Conservation (phyloP, 768 basidiomycete species). For the Mycena filopes region DNA sequence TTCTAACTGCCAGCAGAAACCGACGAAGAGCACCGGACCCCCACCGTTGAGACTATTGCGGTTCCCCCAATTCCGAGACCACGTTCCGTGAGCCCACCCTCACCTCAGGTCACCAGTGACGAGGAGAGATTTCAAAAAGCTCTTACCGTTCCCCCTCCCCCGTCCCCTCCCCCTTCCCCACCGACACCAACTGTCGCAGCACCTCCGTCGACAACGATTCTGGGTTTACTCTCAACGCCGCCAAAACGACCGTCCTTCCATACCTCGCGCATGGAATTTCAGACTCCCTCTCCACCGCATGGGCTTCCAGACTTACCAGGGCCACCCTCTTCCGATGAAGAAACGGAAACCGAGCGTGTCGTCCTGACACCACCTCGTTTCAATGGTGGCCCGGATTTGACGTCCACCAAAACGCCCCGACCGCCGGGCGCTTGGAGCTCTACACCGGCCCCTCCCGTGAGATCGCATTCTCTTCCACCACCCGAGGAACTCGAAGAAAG, state of each 20-base stretch:
- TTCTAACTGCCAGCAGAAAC: conserved; percentile 19
- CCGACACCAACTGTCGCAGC: conserved; percentile 28
- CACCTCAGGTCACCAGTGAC: conserved; percentile 17
- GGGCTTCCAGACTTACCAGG: conserved; percentile 74
- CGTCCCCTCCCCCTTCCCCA: conserved; percentile 46
- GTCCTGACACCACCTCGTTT: conserved; percentile 35
- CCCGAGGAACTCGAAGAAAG: conserved; percentile 34
- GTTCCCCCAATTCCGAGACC: conserved; percentile 26
- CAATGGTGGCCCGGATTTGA: conserved; percentile 34
- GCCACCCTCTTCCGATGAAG: conserved; percentile 68
- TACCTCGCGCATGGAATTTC: conserved; percentile 58
- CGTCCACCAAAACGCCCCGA: conserved; percentile 55
- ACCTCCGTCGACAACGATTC: conserved; percentile 9
- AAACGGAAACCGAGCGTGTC: conserved; percentile 42
- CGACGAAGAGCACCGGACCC: conserved; percentile 30
- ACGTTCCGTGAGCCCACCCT: conserved; percentile 33
- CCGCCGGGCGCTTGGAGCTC: conserved; percentile 54
- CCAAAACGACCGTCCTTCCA: conserved; percentile 54
- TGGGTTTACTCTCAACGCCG: conserved; percentile 52
- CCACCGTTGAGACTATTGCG: conserved; percentile 27
- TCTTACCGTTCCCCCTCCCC: conserved; percentile 27
- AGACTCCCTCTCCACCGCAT: conserved; percentile 72
- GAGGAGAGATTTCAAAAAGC: conserved; percentile 26
- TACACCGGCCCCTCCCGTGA: conserved; percentile 39
- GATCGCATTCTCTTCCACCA: conserved; percentile 34